These are phyloP conservation scores for Citrullus mucosospermus DNA, from an alignment of 306 rosid genomes.

Conservation along the genomic window DNA sequence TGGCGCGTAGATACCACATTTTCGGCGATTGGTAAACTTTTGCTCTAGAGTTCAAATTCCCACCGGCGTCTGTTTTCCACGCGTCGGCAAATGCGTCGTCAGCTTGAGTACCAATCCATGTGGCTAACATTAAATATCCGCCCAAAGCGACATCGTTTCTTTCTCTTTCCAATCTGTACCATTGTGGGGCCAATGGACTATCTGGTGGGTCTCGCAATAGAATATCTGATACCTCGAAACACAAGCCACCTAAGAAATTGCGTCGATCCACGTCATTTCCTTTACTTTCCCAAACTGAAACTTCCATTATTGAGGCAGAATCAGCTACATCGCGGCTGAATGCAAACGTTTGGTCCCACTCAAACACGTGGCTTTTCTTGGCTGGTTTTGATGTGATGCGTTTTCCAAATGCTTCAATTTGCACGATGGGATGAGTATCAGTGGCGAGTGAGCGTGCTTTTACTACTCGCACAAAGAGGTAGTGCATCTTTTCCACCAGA, in stretches of 20 bases:
- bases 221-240: slow-evolving; percentile 66
- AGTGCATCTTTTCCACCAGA: slow-evolving; percentile 89
- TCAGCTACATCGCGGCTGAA: slow-evolving; percentile 51
- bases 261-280: slow-evolving; percentile 8
- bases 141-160: slow-evolving; percentile 43
- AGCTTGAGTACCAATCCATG: slow-evolving; percentile 87
- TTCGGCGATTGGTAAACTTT: slow-evolving; percentile 77
- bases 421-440: slow-evolving; percentile 34
- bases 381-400: slow-evolving; percentile 44
- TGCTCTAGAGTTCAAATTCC: slow-evolving; percentile 30
- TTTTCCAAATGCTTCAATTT: slow-evolving; percentile 36
- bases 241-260: slow-evolving; percentile 53
- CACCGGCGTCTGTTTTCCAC: slow-evolving; percentile 50
- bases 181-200: slow-evolving; percentile 80
- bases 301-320: slow-evolving; percentile 49
- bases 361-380: slow-evolving; percentile 36
- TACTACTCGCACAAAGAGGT: slow-evolving; percentile 61
- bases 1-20: slow-evolving; percentile 72
- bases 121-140: slow-evolving; percentile 84
- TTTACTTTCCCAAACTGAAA: slow-evolving; percentile 50
- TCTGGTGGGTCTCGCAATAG: slow-evolving; percentile 79
- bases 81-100: slow-evolving; percentile 76
- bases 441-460: slow-evolving; percentile 58
- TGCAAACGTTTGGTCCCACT: slow-evolving; percentile 92
- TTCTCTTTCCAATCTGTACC: slow-evolving; percentile 79